These are phyloP conservation scores for Camellia oleifera DNA, from an alignment of 179 eudicot species.

Conservation along the genomic window DNA sequence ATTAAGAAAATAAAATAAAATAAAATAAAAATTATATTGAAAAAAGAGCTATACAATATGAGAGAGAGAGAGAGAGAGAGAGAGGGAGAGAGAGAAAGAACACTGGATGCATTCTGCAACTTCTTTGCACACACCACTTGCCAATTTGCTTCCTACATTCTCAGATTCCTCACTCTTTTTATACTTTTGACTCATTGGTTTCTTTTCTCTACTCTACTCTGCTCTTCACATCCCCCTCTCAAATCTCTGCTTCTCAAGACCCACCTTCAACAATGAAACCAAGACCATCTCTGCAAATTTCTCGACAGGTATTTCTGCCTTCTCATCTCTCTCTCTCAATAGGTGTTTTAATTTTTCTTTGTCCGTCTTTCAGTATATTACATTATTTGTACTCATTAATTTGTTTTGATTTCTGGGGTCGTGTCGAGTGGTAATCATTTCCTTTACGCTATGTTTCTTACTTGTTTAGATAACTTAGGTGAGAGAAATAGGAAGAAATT, in stretches of 20 bases:
- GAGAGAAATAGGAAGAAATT: no score
- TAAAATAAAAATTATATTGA: no score
- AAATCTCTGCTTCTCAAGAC: neutral
- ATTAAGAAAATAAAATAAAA: no score
- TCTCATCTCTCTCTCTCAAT: neutral
- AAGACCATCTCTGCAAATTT: constrained; percentile 12
- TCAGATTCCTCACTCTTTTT: constrained; percentile 10
- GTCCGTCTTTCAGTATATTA: neutral
- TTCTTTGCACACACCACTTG: constrained; percentile 15
- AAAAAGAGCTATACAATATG: no score
- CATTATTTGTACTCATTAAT: neutral
- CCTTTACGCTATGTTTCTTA: no score
- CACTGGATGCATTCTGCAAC: no score
- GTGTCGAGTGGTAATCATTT: constrained; percentile 1
- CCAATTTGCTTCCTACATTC: constrained; percentile 21
- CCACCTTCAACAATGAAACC: constrained; percentile 17
- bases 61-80: no score
- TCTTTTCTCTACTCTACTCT: neutral
- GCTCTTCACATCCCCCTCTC: neutral
- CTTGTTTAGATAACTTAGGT: no score
- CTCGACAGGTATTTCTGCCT: constrained; percentile 24
- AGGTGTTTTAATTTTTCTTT: neutral
- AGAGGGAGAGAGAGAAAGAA: no score
- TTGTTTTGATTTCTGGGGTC: constrained; percentile 6
- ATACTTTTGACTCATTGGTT: neutral